Evolutionary conservation across 768 basidiomycete genomes (phyloP), one percentile per base, ranked within the genome.

Genomic region (Leucosporidium creatinivorum): DNA sequence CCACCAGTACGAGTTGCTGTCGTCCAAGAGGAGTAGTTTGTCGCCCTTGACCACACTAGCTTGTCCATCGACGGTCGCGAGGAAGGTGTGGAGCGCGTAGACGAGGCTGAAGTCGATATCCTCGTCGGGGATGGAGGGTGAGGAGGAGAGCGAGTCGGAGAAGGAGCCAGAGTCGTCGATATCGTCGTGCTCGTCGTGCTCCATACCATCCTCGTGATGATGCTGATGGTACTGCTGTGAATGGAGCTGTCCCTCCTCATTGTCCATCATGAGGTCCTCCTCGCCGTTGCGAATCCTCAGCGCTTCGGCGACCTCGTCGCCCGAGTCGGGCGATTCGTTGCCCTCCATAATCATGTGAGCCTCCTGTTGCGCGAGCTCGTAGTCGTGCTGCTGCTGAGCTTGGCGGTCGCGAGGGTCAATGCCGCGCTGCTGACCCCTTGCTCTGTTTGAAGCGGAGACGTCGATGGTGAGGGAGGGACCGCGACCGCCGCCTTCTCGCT

Each of bases 1-100:
- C 96, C 96, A 98, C 96, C 96, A 98, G 80, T 99, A 99, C 79
- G 90, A 91, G 79, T 99, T 98, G 65, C 88, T 91, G 78, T 99
- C 96, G 80, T 99, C 96, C 85, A 98, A 91, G 54, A 99, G 82
- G 77, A 92, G 87, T 56, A 99, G 83, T 69, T 89, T 90, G 82
- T 99, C 94, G 30, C 96, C 96, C 79, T 97, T 98, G 78, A 96
- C 91, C 72, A 99, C 96, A 73, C 90, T 96, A 3, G 96, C 96
- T 80, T 99, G 96, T 30, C 96, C 96, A 75, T 97, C 94, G 47
- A 98, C 93, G 0, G 96, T 98, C 0, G 96, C 96, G 6, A 93
- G 89, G 78, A 98, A 98, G 73, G 89, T 93, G 77, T 94, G 93
- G 33, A 97, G 82, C n/a, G 88, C 87, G 74, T 92, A 93, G 26